Conservation (phyloP, 2,329 filamentous ascomycete genomes). For the Clonostachys chloroleuca region DNA sequence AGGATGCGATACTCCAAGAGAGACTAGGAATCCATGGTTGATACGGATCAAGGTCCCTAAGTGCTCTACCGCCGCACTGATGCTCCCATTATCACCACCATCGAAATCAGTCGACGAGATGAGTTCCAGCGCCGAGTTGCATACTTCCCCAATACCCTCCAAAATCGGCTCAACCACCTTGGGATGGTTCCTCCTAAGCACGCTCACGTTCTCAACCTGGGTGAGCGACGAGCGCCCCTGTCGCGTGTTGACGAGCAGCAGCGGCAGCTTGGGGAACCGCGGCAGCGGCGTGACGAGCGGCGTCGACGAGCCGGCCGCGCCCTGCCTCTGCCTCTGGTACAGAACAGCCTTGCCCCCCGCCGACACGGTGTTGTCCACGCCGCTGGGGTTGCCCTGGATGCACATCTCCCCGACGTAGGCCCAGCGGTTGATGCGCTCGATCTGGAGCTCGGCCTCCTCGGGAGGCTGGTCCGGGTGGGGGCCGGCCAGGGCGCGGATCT, state of each 20-base stretch:
- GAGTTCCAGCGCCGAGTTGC: conserved; percentile 47
- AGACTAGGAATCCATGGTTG: conserved; percentile 89
- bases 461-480: conserved; percentile 88
- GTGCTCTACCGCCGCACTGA: conserved; percentile 73
- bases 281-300: conserved; percentile 73
- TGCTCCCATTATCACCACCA: conserved; percentile 53
- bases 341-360: conserved; percentile 92
- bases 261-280: conserved; percentile 86
- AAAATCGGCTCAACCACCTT: conserved; percentile 76
- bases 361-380: conserved; percentile 94
- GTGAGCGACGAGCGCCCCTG: conserved; percentile 80
- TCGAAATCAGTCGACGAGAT: conserved; percentile 64
- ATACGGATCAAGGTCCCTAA: conserved; percentile 87
- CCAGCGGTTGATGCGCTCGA: conserved; percentile 96
- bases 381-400: conserved; percentile 94
- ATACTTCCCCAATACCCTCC: conserved; percentile 76
- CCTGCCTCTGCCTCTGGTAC: conserved; percentile 74
- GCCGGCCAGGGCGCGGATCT: conserved; percentile 82
- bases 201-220: conserved; percentile 83
- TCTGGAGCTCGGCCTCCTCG: conserved; percentile 81
- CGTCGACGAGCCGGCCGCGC: conserved; percentile 69
- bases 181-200: conserved; percentile 67
- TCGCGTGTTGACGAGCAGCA: conserved; percentile 85
- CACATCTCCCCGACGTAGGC: conserved; percentile 96
- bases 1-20: conserved; percentile 90